These are phyloP conservation scores for Nannochloris sp. DNA, from an alignment of 139 green algal genomes.

Conservation along the genomic window DNA sequence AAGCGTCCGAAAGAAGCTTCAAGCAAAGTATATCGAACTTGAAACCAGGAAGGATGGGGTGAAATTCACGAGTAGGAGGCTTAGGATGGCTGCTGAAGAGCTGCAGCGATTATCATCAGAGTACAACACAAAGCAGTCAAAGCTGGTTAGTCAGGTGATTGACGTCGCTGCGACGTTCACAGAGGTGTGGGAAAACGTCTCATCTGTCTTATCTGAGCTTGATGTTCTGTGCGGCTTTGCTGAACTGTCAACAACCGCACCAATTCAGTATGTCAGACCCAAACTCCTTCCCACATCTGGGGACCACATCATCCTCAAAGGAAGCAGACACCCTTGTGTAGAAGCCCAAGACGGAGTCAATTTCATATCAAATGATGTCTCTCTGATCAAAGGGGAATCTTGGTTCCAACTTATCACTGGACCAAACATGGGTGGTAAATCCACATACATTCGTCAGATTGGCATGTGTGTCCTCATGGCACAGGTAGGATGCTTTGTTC, in stretches of 20 bases:
- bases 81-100: conserved; percentile 55
- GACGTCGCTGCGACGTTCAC: conserved; percentile 78
- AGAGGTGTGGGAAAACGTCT: conserved; percentile 79
- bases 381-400: conserved; percentile 50
- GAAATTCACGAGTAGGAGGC: conserved; percentile 83
- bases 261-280: conserved; percentile 65
- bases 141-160: conserved; percentile 83
- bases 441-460: conserved; percentile 91
- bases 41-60: conserved; percentile 90
- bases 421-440: conserved; percentile 99
- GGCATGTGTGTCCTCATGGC: conserved; percentile 82
- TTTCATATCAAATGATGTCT: conserved; percentile 77
- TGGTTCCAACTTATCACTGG: conserved; percentile 98
- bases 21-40: conserved; percentile 62
- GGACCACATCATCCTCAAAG: conserved; percentile 34
- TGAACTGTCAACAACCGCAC: conserved; percentile 68
- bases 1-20: conserved; percentile 68
- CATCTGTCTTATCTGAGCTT: conserved; percentile 68
- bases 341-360: conserved; percentile 82
- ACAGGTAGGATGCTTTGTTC: conserved; percentile 91
- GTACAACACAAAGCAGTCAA: conserved; percentile 69
- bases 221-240: conserved; percentile 88
- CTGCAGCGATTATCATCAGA: conserved; percentile 43
- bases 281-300: conserved; percentile 33
- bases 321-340: conserved; percentile 80